Evolutionary conservation across 768 basidiomycete genomes (phyloP).

Genomic region (Auriscalpium microsporum): DNA sequence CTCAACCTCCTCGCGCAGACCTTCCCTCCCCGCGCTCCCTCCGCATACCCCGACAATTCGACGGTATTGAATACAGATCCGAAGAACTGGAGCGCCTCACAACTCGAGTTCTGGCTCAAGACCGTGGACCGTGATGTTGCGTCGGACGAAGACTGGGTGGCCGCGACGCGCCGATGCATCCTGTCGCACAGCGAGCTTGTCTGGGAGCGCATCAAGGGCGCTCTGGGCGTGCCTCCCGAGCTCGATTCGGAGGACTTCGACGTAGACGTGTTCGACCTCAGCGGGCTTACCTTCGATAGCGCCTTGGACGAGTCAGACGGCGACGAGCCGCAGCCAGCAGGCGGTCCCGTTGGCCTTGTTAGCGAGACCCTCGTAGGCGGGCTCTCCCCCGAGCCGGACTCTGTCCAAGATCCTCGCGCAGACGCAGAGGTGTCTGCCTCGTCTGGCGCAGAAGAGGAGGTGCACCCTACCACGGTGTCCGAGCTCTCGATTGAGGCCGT

Average conservation of each 20-base stretch:
- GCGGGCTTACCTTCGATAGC: conserved; percentile 1
- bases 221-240: conserved; percentile 81
- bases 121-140: conserved; percentile 51
- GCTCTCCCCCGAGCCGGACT: conserved; percentile 1
- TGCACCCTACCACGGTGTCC: background rate
- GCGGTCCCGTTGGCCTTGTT: background rate
- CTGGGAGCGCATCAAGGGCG: conserved; percentile 87
- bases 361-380: background rate
- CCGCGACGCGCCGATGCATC: conserved; percentile 66
- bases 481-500: conserved; percentile 44
- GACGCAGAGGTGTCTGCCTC: background rate
- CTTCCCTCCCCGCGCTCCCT: conserved; percentile 27
- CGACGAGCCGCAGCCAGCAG: background rate
- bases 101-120: conserved; percentile 64
- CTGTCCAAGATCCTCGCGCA: background rate
- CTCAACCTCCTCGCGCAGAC: conserved; percentile 69
- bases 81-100: conserved; percentile 59
- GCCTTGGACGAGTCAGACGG: background rate
- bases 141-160: conserved; percentile 67
- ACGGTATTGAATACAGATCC: conserved; percentile 41
- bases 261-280: conserved; percentile 8
- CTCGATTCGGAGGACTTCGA: conserved; percentile 52
- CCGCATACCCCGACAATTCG: conserved; percentile 15
- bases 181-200: conserved; percentile 73
- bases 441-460: background rate